Base-by-base conservation (phyloP, 768 basidiomycete genomes). In the Cyathus striatus region DNA sequence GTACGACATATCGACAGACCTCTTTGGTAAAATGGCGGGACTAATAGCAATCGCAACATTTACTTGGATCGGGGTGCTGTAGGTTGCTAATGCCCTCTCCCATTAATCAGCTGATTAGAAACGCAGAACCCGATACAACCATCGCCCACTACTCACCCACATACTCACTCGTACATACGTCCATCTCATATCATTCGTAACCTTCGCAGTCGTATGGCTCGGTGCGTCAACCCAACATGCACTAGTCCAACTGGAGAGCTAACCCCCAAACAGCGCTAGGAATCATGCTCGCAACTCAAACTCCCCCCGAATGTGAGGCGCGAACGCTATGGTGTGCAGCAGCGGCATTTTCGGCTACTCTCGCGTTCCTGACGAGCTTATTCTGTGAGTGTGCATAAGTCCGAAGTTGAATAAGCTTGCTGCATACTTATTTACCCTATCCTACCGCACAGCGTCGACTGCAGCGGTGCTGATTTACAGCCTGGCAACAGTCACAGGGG, bases 21-120 rank as follows among this genome's bases (percentile, higher is more conserved):
- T 64, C 22, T 63, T 66, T 42, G 63, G 62, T 2, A 59, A 61
- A 39, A 49, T 63, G 9, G 61, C 62, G 23, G 61, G 59, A 14
- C 52, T 49, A 5, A 38, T 60, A 16, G 59, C 62, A 5, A 47
- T 62, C 6, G 49, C 45, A 22, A 65, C 64, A 10, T 65, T 62
- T 61, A 45, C 62, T 18, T 64, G 65, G 65, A 54, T 62, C 37
- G 56, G 52, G 1, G 50, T 64, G 12, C 45, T 65, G 65, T 66
- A 42, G 48, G 61, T 52, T 12, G n/a, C n/a, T n/a, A n/a, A n/a
- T 18, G n/a, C 17, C 23, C 36, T 41, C 24, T 26, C 40, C 23
- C 7, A 27, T 21, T 18, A n/a, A 14, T 12, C n/a, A 12, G 18
- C 9, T 6, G 23, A n/a, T n/a, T 30, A 5, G 26, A 42, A 34